Evolutionary conservation across 2,329 filamentous ascomycete species (phyloP).

Genomic region (Penicillium sp.): DNA sequence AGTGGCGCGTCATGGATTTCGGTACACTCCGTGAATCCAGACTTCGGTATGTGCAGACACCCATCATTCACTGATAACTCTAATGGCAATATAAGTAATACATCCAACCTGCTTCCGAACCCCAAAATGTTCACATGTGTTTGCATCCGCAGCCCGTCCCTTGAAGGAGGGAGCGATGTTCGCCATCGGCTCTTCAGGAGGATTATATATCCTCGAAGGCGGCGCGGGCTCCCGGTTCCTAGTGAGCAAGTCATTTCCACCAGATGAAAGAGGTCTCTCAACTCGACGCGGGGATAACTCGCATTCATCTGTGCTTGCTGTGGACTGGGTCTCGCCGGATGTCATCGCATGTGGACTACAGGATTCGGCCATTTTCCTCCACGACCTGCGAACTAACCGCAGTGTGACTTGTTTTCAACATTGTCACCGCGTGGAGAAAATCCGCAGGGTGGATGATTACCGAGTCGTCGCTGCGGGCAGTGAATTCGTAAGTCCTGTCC

Average conservation of each 20-base stretch:
- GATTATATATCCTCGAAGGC: slow-evolving; percentile 32
- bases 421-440: slow-evolving; percentile 29
- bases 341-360: slow-evolving; percentile 35
- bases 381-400: slow-evolving; percentile 33
- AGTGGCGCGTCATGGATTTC: no score
- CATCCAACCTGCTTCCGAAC: no score
- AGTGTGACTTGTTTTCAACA: slow-evolving; percentile 33
- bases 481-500: slow-evolving; percentile 24
- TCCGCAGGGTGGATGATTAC: slow-evolving; percentile 34
- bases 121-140: no score
- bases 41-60: no score
- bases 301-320: slow-evolving; percentile 28
- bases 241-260: slow-evolving; percentile 24
- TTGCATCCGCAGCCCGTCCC: slow-evolving; percentile 28
- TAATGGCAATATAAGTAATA: no score
- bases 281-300: no score
- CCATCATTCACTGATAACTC: no score
- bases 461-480: slow-evolving; percentile 33
- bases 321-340: slow-evolving; percentile 37
- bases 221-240: slow-evolving; percentile 27
- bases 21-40: no score
- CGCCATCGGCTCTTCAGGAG: slow-evolving; percentile 36
- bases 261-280: slow-evolving; percentile 2
- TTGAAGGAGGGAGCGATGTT: slow-evolving; percentile 27
- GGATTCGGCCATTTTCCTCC: slow-evolving; percentile 32